Evolutionary conservation across 352 stramenopile genomes (phyloP), one percentile per base, ranked within the genome.

Genomic region (Halophytophthora polymorphica): DNA sequence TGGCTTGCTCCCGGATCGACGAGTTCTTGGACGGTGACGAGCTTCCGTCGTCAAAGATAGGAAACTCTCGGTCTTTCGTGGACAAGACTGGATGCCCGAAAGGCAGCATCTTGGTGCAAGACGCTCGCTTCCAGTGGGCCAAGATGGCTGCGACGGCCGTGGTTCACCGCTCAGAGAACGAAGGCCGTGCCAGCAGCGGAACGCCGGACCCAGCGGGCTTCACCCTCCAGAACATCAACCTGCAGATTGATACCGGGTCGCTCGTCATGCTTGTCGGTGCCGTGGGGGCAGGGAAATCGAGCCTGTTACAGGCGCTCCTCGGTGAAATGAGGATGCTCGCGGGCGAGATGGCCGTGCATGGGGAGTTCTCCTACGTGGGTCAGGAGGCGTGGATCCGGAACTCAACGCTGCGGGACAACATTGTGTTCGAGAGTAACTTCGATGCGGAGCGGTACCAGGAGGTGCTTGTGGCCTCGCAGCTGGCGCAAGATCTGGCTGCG

Each of bases 231-330:
- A 38, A 23, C 13, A 36, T 64, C 47, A 70, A 74, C 37, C 60
- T 98, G 2, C 35, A 69, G 2, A 41, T 69, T 23, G 50, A 56
- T 11, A 6, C 61, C 10, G 88, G 86, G 0, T 64, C 66, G 6
- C 56, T 87, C 15, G 74, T 70, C 0, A 77, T 85, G 46, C 50
- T 87, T 15, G 73, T 87, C 7, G 76, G 76, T 10, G 57, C 64
- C 7, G 73, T 87, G n/a, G 76, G 73, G 7, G 69, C 64, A 6
- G 76, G 76, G 8, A 87, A 87, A 40, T 83, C 76, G 2, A 83
- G 71, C 41, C 47, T 84, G 10, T 23, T 84, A 28, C 61, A 60
- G 34, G 69, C 71, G 1, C n/a, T 83, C 28, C 58, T 81, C 0
- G 69, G 69, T 15, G 71, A 81, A 28, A 80, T 83, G 61, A 58